These are phyloP conservation scores for Vaccinium myrtillus DNA, from an alignment of 148 eudicot genomes.

Conservation along the genomic window DNA sequence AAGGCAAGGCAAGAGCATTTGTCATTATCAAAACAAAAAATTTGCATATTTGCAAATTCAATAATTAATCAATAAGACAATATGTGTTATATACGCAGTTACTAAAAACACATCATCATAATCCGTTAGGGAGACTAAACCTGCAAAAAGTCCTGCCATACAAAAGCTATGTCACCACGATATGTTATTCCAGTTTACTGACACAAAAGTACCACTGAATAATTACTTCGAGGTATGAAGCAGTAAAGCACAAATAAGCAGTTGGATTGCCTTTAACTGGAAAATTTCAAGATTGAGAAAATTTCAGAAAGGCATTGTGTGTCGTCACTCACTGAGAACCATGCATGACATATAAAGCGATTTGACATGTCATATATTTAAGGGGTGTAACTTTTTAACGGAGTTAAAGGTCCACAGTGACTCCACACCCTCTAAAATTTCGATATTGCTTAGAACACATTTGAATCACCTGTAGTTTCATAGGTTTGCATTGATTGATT, in stretches of 20 bases:
- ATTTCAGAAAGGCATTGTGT: not conserved
- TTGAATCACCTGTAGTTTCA: not conserved
- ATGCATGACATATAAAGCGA: not conserved
- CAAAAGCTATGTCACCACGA: not conserved
- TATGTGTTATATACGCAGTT: not conserved
- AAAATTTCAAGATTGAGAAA: not conserved
- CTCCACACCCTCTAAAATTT: not conserved
- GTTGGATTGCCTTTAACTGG: not conserved
- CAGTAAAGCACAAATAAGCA: slow-evolving; percentile 4
- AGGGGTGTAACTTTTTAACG: not conserved
- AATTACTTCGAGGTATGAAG: not conserved
- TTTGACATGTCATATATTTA: not conserved
- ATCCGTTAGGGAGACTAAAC: not conserved
- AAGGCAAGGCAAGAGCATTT: slow-evolving; percentile 7
- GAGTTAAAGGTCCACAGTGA: not conserved
- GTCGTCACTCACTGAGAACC: not conserved
- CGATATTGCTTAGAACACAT: not conserved
- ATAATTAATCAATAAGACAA: slow-evolving; percentile 2
- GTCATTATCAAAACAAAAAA: not conserved
- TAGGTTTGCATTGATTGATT: not conserved
- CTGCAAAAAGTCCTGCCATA: not conserved
- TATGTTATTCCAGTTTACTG: not conserved
- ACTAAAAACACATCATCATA: not conserved
- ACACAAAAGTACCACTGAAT: not conserved
- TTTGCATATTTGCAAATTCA: not conserved